Conservation (phyloP, 2,329 filamentous ascomycete genomes). For the Penicillium polonicum region DNA sequence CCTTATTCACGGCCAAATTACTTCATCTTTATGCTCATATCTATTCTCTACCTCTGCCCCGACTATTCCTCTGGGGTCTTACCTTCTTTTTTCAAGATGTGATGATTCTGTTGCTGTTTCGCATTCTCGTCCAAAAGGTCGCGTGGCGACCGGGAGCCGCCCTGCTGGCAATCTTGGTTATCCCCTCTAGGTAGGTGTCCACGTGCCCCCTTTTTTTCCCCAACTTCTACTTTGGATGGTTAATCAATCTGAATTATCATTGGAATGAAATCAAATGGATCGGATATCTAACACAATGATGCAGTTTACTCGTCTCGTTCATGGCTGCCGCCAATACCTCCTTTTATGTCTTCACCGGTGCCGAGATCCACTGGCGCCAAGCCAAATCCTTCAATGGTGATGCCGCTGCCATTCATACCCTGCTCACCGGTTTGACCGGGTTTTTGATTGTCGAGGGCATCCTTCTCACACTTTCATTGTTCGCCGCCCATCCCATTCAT, state of each 20-base stretch:
- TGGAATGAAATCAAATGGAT: no score
- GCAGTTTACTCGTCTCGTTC: slow-evolving; percentile 32
- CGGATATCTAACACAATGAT: background rate
- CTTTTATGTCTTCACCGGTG: slow-evolving; percentile 36
- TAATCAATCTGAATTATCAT: no score
- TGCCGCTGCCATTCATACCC: slow-evolving; percentile 34
- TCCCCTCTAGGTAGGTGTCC: slow-evolving; percentile 31
- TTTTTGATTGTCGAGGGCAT: slow-evolving; percentile 34
- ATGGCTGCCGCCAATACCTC: slow-evolving; percentile 37
- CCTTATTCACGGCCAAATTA: slow-evolving; percentile 28
- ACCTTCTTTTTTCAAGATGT: slow-evolving; percentile 36
- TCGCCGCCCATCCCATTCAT: slow-evolving; percentile 28
- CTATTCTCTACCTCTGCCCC: slow-evolving; percentile 23
- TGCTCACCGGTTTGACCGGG: slow-evolving; percentile 35
- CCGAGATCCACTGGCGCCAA: slow-evolving; percentile 40
- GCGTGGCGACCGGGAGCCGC: slow-evolving; percentile 22
- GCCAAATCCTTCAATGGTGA: slow-evolving; percentile 34
- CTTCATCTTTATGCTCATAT: slow-evolving; percentile 32
- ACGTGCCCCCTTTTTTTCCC: background rate
- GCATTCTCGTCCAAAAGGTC: slow-evolving; percentile 24
- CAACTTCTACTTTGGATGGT: background rate
- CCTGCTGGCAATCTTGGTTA: slow-evolving; percentile 22
- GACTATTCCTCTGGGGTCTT: slow-evolving; percentile 28
- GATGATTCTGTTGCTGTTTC: slow-evolving; percentile 24
- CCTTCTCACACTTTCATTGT: slow-evolving; percentile 26